Conservation (phyloP, 768 basidiomycete genomes). For the Rickenella mellea region DNA sequence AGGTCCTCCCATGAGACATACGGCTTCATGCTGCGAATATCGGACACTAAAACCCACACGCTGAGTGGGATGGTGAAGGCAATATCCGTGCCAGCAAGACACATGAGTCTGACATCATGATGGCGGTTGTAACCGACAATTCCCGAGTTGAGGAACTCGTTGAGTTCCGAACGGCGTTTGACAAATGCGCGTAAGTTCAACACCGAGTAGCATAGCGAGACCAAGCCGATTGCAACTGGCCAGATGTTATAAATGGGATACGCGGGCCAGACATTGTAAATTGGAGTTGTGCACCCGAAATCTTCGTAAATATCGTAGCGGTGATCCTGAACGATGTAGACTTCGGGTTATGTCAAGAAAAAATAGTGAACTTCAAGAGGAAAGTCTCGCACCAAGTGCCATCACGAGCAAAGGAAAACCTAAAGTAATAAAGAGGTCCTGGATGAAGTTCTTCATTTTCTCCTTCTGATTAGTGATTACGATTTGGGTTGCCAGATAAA, state of each 20-base stretch:
- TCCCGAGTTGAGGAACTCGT: constrained; percentile 21
- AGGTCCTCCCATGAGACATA: constrained; percentile 16
- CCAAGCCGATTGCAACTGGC: constrained; percentile 6
- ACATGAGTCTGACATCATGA: no score
- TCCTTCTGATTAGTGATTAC: background rate
- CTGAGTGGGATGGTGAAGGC: constrained; percentile 12
- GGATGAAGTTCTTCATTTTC: background rate
- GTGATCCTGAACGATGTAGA: background rate
- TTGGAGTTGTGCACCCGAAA: constrained; percentile 21
- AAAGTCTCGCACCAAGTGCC: background rate
- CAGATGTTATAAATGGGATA: constrained; percentile 31
- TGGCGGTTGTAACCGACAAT: constrained; percentile 10
- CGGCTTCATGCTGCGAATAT: constrained; percentile 10
- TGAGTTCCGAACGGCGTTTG: constrained; percentile 27
- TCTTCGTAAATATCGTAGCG: background rate
- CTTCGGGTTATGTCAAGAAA: background rate
- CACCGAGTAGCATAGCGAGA: constrained; percentile 8
- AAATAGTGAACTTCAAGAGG: background rate
- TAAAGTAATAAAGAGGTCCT: background rate
- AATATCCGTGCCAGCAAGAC: constrained; percentile 7
- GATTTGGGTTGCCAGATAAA: constrained; percentile 18
- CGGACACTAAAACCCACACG: constrained; percentile 8
- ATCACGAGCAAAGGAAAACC: background rate
- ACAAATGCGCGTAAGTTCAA: constrained; percentile 26
- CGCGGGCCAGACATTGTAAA: constrained; percentile 38